These are phyloP conservation scores for Fusarium continuum DNA, from an alignment of 2,329 filamentous ascomycete genomes.

Conservation along the genomic window DNA sequence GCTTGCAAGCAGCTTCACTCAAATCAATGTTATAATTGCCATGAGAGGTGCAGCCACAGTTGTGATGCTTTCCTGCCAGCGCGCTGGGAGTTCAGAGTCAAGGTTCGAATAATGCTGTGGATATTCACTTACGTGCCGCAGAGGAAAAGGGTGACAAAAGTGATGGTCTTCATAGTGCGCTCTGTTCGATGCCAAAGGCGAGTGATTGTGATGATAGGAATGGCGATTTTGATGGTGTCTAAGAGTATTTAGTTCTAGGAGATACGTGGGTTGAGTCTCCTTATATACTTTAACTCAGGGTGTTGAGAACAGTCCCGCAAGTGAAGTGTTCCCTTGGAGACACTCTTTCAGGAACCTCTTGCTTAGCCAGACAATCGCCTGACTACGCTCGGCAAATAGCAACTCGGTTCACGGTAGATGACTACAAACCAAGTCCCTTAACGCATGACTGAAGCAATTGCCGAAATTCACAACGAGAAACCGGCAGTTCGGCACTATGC, in stretches of 20 bases:
- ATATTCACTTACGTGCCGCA: background rate
- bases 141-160: background rate
- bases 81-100: background rate
- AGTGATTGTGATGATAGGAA: background rate
- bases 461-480: background rate
- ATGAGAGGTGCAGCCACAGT: slow-evolving; percentile 25
- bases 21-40: slow-evolving; percentile 10
- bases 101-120: fast-evolving
- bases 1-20: slow-evolving; percentile 7
- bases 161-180: background rate
- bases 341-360: no score
- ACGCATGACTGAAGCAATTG: background rate
- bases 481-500: background rate
- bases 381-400: background rate
- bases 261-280: no score
- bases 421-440: background rate
- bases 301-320: no score
- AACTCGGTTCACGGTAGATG: background rate
- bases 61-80: slow-evolving; percentile 5
- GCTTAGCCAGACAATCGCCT: background rate
- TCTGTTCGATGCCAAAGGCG: background rate
- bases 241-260: no score
- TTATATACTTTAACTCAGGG: no score
- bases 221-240: background rate
- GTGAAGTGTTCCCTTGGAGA: background rate